Conservation (phyloP, 2,329 filamentous ascomycete genomes). For the Hypoxylon sp. region DNA sequence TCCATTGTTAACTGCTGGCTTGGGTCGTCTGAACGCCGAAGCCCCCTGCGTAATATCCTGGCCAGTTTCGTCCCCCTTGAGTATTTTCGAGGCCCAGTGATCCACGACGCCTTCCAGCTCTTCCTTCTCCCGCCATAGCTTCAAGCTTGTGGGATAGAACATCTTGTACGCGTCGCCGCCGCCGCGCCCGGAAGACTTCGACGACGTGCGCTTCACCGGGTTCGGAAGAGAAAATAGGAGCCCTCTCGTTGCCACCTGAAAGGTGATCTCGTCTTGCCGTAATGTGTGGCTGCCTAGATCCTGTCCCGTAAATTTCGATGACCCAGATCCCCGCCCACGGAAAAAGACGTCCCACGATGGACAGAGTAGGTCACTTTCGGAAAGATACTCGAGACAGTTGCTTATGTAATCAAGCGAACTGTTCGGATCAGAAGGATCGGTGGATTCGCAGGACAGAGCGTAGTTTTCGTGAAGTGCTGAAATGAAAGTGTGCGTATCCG, state of each 20-base stretch:
- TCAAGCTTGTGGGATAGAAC: slow-evolving; percentile 88
- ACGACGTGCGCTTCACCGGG: slow-evolving; percentile 78
- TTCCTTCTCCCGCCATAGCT: slow-evolving; percentile 83
- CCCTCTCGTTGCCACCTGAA: slow-evolving; percentile 88
- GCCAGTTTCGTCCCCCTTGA: slow-evolving; percentile 60
- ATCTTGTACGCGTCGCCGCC: slow-evolving; percentile 79
- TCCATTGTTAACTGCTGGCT: slow-evolving; percentile 45
- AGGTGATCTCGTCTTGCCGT: slow-evolving; percentile 92
- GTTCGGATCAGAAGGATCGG: slow-evolving; percentile 57
- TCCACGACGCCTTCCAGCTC: slow-evolving; percentile 80
- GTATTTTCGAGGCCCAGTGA: slow-evolving; percentile 69
- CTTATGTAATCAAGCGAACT: slow-evolving; percentile 81
- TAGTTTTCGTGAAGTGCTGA: slow-evolving; percentile 96
- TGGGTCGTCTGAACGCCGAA: slow-evolving; percentile 58
- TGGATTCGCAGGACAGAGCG: slow-evolving; percentile 77
- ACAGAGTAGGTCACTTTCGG: slow-evolving; percentile 85
- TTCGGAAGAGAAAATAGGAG: slow-evolving; percentile 84
- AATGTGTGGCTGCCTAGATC: slow-evolving; percentile 75
- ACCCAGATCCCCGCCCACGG: slow-evolving; percentile 62
- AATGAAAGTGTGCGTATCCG: slow-evolving; percentile 89
- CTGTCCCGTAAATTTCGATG: slow-evolving; percentile 58
- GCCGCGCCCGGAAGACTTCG: slow-evolving; percentile 53
- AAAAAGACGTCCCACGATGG: slow-evolving; percentile 76
- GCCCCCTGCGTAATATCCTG: slow-evolving; percentile 56
- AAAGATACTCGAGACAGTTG: slow-evolving; percentile 85